Base-by-base conservation (phyloP, 352 stramenopile genomes). In the Phytophthora rubi region DNA sequence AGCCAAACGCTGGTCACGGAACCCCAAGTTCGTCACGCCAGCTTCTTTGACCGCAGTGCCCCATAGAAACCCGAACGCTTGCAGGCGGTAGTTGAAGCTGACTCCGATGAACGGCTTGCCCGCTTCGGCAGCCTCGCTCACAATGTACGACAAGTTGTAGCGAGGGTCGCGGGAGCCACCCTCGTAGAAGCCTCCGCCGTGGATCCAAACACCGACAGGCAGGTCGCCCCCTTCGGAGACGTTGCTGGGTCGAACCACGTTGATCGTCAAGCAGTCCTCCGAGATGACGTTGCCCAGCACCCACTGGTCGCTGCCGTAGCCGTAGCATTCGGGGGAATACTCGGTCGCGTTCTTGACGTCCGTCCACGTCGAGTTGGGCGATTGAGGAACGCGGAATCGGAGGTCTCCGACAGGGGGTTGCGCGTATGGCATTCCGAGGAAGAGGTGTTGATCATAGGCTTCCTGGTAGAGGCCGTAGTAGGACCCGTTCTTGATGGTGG, bases 1-100 rank as follows among this genome's bases (percentile, higher is more conserved):
- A 1, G 82, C 89, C 6, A 92, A 69, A 7, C 75, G 70, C 63
- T 98, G 91, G 73, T 98, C 92, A 59, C 89, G 77, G 18, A 97
- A 64, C 0, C 88, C 89, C 59, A 92, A 89, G 56, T 97, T 98
- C 6, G 88, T 80, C 44, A 74, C 78, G 1, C 85, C 64, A 3
- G 82, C 85, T 21, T 89, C 75, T 21, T 73, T 53, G 5, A 73
- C 75, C 4, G 53, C 70, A 8, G 44, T 59, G 6, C 65, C 58
- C 64, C 58, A 76, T 15, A 83, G 26, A 70, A 80, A 82, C 0
- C 76, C 76, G 39, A 84, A 77, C 0, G 30, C 69, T 2, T 65
- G 39, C 4, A 81, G 71, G 52, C 77, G 67, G 55, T 84, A 84
- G 67, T 82, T 84, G 30, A 80, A 49, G 57, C 72, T 84, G 1